Conservation (phyloP, 2,329 filamentous ascomycete species). For the Monosporascus sp. region DNA sequence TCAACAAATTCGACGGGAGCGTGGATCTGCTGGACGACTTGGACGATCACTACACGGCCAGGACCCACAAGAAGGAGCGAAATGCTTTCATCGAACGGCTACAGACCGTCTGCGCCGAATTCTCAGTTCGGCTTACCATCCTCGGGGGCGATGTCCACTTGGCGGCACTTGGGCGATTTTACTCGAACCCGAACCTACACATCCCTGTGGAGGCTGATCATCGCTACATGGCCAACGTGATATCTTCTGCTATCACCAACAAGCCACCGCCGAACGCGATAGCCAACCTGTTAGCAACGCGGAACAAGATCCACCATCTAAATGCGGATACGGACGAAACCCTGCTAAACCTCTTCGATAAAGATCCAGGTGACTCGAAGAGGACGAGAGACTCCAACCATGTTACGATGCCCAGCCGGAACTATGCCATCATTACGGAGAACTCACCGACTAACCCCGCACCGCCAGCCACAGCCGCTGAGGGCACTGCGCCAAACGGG, state of each 20-base stretch:
- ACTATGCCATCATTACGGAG: slow-evolving; percentile 87
- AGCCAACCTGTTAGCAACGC: slow-evolving; percentile 81
- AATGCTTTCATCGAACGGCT: slow-evolving; percentile 72
- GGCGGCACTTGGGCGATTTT: slow-evolving; percentile 88
- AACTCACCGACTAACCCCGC: slow-evolving; percentile 60
- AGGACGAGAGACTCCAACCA: slow-evolving; percentile 74
- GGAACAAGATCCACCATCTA: slow-evolving; percentile 76
- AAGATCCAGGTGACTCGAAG: slow-evolving; percentile 71
- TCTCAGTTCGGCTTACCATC: slow-evolving; percentile 86
- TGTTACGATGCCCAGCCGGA: slow-evolving; percentile 86
- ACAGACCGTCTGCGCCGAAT: slow-evolving; percentile 77
- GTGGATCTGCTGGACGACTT: slow-evolving; percentile 89
- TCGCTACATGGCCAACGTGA: slow-evolving; percentile 90
- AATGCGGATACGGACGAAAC: slow-evolving; percentile 80
- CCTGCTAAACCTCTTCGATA: slow-evolving; percentile 85
- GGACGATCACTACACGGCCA: slow-evolving; percentile 93
- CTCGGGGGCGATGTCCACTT: slow-evolving; percentile 92
- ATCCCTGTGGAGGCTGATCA: slow-evolving; percentile 77
- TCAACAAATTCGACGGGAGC: slow-evolving; percentile 91
- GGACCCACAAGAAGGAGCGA: slow-evolving; percentile 86
- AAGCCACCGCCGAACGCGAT: slow-evolving; percentile 84
- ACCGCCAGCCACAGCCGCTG: slow-evolving; percentile 12
- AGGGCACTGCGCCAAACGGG: slow-evolving; percentile 4
- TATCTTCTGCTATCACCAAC: slow-evolving; percentile 94
- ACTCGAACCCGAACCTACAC: slow-evolving; percentile 76